A percentile compares a stretch with the other conserved stretches of the same genome.
These are phyloP conservation scores for Fonsecaea multimorphosa DNA, from an alignment of 2,329 filamentous ascomycete species.

Conservation along the genomic window DNA sequence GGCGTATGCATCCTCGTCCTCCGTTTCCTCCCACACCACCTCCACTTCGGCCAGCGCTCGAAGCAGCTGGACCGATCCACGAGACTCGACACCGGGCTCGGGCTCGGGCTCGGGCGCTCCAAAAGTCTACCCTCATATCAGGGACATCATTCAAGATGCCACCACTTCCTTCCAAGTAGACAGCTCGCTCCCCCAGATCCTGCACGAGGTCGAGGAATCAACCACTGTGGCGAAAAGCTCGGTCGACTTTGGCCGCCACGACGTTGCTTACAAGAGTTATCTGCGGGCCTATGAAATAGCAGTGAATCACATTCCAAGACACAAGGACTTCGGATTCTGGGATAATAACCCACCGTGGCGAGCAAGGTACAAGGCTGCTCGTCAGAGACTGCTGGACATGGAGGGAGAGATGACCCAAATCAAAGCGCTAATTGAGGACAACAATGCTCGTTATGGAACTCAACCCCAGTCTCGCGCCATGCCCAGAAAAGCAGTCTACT, in stretches of 20 bases:
- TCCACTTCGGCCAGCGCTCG: conserved; percentile 24
- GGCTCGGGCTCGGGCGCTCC: conserved; percentile 27
- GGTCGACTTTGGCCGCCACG: conserved; percentile 68
- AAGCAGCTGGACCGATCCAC: conserved; percentile 37
- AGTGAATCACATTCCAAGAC: conserved; percentile 74
- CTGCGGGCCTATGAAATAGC: conserved; percentile 80
- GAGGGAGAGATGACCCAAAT: conserved; percentile 61
- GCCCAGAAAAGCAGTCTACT: conserved; percentile 31
- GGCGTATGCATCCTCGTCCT: conserved; percentile 35
- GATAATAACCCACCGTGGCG: conserved; percentile 58
- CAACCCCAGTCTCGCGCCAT: conserved; percentile 44
- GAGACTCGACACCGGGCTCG: conserved; percentile 24
- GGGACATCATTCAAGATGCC: conserved; percentile 53
- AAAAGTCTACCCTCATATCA: conserved; percentile 50
- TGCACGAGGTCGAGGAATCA: conserved; percentile 48
- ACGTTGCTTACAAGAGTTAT: conserved; percentile 82
- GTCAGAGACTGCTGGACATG: conserved; percentile 38
- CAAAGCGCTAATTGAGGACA: conserved; percentile 65
- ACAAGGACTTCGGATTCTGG: conserved; percentile 73
- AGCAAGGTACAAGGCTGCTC: conserved; percentile 56
- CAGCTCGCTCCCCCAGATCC: conserved; percentile 36
- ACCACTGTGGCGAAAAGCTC: conserved; percentile 44
- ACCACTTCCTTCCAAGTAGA: conserved; percentile 47
- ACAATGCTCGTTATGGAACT: conserved; percentile 68
- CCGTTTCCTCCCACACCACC: conserved; percentile 28